Conservation (phyloP, 2,329 filamentous ascomycete species). For the Magnaporthiopsis incrustans region DNA sequence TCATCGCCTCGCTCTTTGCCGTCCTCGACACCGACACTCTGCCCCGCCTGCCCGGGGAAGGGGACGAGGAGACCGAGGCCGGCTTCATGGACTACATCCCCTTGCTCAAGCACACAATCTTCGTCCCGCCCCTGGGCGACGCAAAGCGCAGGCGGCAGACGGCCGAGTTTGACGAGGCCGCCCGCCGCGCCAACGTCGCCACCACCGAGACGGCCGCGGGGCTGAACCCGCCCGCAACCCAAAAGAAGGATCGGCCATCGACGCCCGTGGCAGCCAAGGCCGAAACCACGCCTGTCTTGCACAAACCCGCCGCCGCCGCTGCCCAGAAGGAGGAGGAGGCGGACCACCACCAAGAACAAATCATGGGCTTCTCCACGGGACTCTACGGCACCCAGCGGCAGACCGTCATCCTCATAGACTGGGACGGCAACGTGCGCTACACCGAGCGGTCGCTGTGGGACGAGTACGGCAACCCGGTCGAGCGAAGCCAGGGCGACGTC, state of each 20-base stretch:
- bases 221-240: too few species aligned
- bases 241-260: not conserved
- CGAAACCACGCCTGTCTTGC: not conserved
- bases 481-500: slow-evolving; percentile 46
- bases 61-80: slow-evolving; percentile 24
- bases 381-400: slow-evolving; percentile 59
- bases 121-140: slow-evolving; percentile 50
- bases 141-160: slow-evolving; percentile 36
- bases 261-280: not conserved
- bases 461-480: slow-evolving; percentile 44
- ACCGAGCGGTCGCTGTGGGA: slow-evolving; percentile 54
- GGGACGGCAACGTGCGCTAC: slow-evolving; percentile 53
- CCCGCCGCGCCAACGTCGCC: slow-evolving; percentile 25
- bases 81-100: slow-evolving; percentile 47
- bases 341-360: slow-evolving; percentile 16
- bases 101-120: slow-evolving; percentile 51
- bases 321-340: too few species aligned
- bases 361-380: slow-evolving; percentile 43
- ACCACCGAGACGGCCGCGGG: slow-evolving; percentile 16
- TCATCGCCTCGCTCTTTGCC: slow-evolving; percentile 43
- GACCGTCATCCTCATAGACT: slow-evolving; percentile 54
- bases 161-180: slow-evolving; percentile 18
- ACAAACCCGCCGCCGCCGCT: slow-evolving; percentile 6
- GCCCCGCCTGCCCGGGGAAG: slow-evolving; percentile 23
- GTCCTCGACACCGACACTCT: slow-evolving; percentile 52